Conservation (phyloP, 768 basidiomycete species). For the Hypsizygus marmoreus region DNA sequence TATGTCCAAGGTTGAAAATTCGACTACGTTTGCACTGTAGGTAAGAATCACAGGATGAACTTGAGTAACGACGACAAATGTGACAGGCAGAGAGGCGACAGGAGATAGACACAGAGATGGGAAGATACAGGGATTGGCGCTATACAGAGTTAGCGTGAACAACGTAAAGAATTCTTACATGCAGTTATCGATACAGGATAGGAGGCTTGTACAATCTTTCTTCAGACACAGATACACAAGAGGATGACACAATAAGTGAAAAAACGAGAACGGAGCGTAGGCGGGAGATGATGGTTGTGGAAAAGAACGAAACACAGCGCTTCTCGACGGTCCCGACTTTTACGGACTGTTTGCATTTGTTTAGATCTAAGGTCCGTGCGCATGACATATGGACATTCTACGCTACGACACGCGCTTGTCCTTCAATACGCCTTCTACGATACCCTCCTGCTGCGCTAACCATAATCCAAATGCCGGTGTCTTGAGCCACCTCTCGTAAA, state of each 20-base stretch:
- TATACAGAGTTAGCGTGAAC: slow-evolving; percentile 23
- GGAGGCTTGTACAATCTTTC: slow-evolving; percentile 25
- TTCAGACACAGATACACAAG: slow-evolving; percentile 22
- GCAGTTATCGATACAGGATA: slow-evolving; percentile 25
- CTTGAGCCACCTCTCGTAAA: slow-evolving; percentile 77
- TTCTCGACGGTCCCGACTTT: slow-evolving; percentile 9
- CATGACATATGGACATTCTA: not conserved
- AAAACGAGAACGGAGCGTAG: slow-evolving; percentile 9
- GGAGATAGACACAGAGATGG: slow-evolving; percentile 11
- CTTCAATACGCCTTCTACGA: slow-evolving; percentile 60
- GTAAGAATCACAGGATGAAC: slow-evolving; percentile 33
- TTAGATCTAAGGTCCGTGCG: slow-evolving; percentile 22
- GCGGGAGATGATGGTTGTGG: slow-evolving; percentile 9
- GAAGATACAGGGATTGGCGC: slow-evolving; percentile 18
- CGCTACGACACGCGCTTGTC: slow-evolving; percentile 15
- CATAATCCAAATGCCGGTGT: slow-evolving; percentile 79
- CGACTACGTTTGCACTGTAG: slow-evolving; percentile 30
- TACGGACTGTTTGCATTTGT: slow-evolving; percentile 19
- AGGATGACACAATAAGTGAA: slow-evolving; percentile 17
- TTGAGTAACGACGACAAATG: slow-evolving; percentile 41
- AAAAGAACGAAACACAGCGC: slow-evolving; percentile 4
- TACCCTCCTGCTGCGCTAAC: slow-evolving; percentile 75
- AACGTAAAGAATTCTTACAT: slow-evolving; percentile 26
- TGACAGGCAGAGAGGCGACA: slow-evolving; percentile 19
- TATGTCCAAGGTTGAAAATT: slow-evolving; percentile 21